Evolutionary conservation across 1,284 basidiomycete species (phyloP).

Genomic region (Apiotrichum veenhuisii): DNA sequence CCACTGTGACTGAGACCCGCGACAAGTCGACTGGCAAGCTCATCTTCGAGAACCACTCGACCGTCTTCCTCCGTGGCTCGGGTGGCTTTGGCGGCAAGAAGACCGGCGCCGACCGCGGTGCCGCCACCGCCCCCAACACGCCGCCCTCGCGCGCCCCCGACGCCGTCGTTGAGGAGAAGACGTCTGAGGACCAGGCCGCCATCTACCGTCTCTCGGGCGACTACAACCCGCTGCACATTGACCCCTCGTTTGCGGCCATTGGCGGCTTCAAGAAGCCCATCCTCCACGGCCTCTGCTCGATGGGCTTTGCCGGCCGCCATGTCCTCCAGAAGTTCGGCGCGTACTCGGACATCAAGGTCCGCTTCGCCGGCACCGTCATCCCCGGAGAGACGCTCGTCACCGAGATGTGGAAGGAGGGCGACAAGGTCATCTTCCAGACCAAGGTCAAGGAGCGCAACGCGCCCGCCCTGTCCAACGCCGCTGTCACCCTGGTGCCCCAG

Average conservation of each 20-base stretch:
- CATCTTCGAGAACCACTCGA: conserved; percentile 90
- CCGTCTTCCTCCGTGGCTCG: conserved; percentile 86
- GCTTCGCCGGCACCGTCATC: conserved; percentile 68
- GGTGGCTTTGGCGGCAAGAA: conserved; percentile 95
- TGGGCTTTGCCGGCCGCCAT: conserved; percentile 94
- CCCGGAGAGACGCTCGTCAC: conserved; percentile 93
- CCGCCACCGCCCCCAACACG: conserved; percentile 78
- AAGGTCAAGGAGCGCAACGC: conserved; percentile 56
- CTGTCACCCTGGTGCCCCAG: conserved; percentile 51
- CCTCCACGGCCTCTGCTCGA: conserved; percentile 74
- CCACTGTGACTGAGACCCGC: conserved; percentile 69
- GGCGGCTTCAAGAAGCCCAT: conserved; percentile 92
- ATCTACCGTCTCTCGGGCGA: conserved; percentile 88
- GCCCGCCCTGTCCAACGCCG: conserved; percentile 54
- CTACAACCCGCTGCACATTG: conserved; percentile 87
- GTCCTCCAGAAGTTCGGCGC: conserved; percentile 80
- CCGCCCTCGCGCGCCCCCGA: conserved; percentile 81
- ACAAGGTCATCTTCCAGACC: conserved; percentile 77
- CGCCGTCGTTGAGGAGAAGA: conserved; percentile 81
- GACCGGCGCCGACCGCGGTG: conserved; percentile 74
- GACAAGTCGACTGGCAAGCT: conserved; percentile 74
- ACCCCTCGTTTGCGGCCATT: conserved; percentile 86
- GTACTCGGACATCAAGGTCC: conserved; percentile 92
- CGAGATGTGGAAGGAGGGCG: conserved; percentile 95
- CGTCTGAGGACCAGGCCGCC: conserved; percentile 74